These are phyloP conservation scores for Trichophyton mentagrophytes DNA, from an alignment of 2,329 filamentous ascomycete species.

Conservation along the genomic window DNA sequence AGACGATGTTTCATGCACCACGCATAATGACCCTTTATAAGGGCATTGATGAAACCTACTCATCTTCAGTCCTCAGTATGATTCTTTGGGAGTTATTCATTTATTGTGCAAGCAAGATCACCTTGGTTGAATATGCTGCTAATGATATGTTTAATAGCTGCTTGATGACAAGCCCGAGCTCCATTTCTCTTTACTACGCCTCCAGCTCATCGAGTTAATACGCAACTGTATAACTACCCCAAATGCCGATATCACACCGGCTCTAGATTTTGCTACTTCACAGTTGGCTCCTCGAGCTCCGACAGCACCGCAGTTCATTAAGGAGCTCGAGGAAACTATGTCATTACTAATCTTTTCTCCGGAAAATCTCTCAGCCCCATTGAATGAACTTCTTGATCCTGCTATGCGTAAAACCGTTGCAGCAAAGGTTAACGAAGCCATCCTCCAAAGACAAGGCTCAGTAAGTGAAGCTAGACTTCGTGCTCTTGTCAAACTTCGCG, in stretches of 20 bases:
- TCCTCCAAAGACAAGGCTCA: slow-evolving; percentile 59
- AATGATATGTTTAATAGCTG: slow-evolving; percentile 46
- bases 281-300: slow-evolving; percentile 80
- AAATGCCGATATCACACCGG: slow-evolving; percentile 62
- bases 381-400: slow-evolving; percentile 66
- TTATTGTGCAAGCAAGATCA: slow-evolving; percentile 10
- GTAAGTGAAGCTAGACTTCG: slow-evolving; percentile 70
- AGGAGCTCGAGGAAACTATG: slow-evolving; percentile 86
- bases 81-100: slow-evolving; percentile 32
- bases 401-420: slow-evolving; percentile 73
- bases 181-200: slow-evolving; percentile 76
- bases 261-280: slow-evolving; percentile 73
- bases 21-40: slow-evolving; percentile 67
- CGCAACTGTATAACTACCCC: slow-evolving; percentile 55
- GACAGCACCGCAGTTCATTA: slow-evolving; percentile 65
- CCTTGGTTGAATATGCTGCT: slow-evolving; percentile 10
- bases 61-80: slow-evolving; percentile 80
- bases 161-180: slow-evolving; percentile 69
- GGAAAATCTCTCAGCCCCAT: slow-evolving; percentile 62
- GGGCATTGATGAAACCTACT: slow-evolving; percentile 73
- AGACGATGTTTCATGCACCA: slow-evolving; percentile 98
- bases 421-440: slow-evolving; percentile 75
- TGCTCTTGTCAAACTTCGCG: slow-evolving; percentile 65
- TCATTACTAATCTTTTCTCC: slow-evolving; percentile 75
- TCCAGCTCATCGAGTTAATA: slow-evolving; percentile 91